Base-by-base conservation (phyloP, 2,329 filamentous ascomycete genomes). In the Alternaria sp. region DNA sequence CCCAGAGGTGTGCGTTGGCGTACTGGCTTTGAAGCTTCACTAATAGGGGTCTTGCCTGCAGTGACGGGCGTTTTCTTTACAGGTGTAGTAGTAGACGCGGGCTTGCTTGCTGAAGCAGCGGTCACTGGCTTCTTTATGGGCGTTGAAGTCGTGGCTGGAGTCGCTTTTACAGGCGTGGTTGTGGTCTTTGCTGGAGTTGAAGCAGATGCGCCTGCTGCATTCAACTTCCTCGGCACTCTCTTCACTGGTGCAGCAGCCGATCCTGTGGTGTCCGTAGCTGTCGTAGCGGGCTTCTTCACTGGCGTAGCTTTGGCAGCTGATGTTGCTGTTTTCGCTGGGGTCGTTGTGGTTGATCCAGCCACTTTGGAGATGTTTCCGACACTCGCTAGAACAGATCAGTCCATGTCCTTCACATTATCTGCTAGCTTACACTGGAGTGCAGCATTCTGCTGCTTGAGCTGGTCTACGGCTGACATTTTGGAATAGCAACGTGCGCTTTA, bases 361-460 rank as follows among this genome's bases (percentile, higher is more conserved):
- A 70, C 59, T 57, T 78, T 79, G 7, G 69, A 65, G 1, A 78
- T 49, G 41, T 70, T 74, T 14, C 61, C 68, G 56, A 77, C 62
- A 54, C 73, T 73, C 41, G 73, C 75, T 79, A 41, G 3, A 50
- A 8, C 28, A 30, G 27, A 34, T 68, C 36, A 67, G 60, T 44
- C 28, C 6, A 8, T 18, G 9, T 38, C n/a, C n/a, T 27, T 27
- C 51, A 27, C 5, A 7, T 12, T 7, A 40, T n/a, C 25, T n/a
- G 22, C 14, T 4, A 40, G 20, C 77, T 59, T 69, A 81, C 80
- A 74, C 72, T 81, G 75, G 36, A 81, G 73, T 20, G 75, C 76
- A 60, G 73, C 75, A 57, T 79, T 80, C 65, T 81, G 80, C 67
- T 80, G 73, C 71, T 81, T 81, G 49, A 81, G 66, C 11, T 80